phyloP scores from a whole-genome alignment of 345 rosid genomes.

The Lumnitzera racemosa region DNA sequence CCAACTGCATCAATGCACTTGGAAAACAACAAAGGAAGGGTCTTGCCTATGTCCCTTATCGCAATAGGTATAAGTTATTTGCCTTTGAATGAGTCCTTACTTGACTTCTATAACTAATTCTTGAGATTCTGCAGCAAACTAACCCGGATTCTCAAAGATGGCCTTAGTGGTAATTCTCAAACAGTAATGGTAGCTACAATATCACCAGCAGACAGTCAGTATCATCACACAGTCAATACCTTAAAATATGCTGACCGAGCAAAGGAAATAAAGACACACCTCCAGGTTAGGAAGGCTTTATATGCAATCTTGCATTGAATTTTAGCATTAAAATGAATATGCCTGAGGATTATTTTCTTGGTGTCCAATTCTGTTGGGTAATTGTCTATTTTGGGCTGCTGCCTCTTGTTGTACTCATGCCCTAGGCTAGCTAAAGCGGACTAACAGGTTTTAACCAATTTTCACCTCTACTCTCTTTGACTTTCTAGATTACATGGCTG shows the following conservation, averaged over 20 bases:
- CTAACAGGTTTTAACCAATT: too few relatives aligned
- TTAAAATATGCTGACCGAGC: constrained; percentile 98
- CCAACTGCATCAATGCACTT: constrained; percentile 90
- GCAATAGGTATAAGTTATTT: constrained; percentile 56
- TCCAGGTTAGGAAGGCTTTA: constrained; percentile 40
- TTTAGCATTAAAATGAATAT: neutral
- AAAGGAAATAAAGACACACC: constrained; percentile 90
- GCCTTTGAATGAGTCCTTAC: constrained; percentile 7
- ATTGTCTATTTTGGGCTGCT: too few relatives aligned
- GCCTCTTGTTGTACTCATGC: too few relatives aligned
- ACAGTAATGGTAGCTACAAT: constrained; percentile 91
- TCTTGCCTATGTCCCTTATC: constrained; percentile 94
- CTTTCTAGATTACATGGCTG: too few relatives aligned
- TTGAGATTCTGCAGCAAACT: constrained; percentile 45
- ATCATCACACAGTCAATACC: constrained; percentile 83
- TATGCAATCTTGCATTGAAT: neutral
- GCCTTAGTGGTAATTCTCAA: constrained; percentile 96
- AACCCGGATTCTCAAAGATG: constrained; percentile 95
- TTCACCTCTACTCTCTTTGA: too few relatives aligned
- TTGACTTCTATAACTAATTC: constrained; percentile 5
- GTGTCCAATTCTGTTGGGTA: too few relatives aligned
- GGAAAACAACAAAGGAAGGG: constrained; percentile 97
- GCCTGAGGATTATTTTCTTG: too few relatives aligned
- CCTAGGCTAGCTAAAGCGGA: too few relatives aligned
- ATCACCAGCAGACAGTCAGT: constrained; percentile 56